Base-by-base conservation (phyloP, 2,329 filamentous ascomycete species). In the Colletotrichum trifolii region DNA sequence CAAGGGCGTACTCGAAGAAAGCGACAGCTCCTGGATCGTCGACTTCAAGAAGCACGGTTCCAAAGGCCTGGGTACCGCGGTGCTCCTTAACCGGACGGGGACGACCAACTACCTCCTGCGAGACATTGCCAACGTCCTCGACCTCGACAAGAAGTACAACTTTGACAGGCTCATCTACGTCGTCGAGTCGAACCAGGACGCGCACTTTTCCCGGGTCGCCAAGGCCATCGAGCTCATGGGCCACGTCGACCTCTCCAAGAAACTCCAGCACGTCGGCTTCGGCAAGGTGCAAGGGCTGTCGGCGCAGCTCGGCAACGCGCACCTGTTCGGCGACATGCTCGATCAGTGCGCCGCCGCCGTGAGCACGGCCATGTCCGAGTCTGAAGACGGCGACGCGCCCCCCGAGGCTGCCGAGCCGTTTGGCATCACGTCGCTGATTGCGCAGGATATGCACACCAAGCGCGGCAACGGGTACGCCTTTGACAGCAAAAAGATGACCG, bases 371-470 rank as follows among this genome's bases (percentile, higher is more conserved):
- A 92, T 92, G 89, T 88, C 91, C 77, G 87, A 90, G 48, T 88
- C 91, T 46, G 91, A 92, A 87, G 83, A 78, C 71, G 83, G 82
- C 17, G 84, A 83, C 63, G 80, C 91, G 66, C 89, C 89, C 0
- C 85, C 83, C 48, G 78, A 82, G 66, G 86, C 85, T 2, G 88
- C 89, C 13, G 89, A 92, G 74, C 86, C 80, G 2, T 79, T 92
- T 4, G 90, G 88, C 60, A 91, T 91, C 69, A 86, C 86, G 2
- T 85, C 89, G 36, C 88, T 92, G 73, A 90, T 92, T 86, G 89
- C 91, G 2, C 73, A 75, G 4, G 73, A 75, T 5, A 68, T 74
- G 4, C 66, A 67, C 2, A 73, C 73, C 46, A 74, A 71, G 58
- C 35, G 71, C 0, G 70, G 63, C 8, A 72, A 72, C 0, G 65